These are phyloP conservation scores for Syzygium malaccense DNA, from an alignment of 441 rosid species.

Conservation along the genomic window DNA sequence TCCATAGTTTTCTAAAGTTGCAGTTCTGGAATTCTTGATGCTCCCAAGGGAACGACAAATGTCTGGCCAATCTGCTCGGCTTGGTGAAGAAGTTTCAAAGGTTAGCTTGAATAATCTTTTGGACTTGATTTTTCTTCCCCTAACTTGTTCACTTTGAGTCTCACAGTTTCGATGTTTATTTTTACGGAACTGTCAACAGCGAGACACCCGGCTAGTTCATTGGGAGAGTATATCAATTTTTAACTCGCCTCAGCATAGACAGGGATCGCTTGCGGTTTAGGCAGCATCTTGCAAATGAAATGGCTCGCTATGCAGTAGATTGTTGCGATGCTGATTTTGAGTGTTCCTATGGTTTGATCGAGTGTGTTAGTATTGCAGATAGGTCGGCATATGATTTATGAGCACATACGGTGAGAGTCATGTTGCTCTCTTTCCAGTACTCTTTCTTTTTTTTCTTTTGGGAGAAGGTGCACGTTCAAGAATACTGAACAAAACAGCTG, in stretches of 20 bases:
- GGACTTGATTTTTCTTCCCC: neutral
- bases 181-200: conserved; percentile 62
- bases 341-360: conserved; percentile 72
- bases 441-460: neutral
- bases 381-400: conserved; percentile 69
- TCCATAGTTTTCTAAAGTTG: conserved; percentile 48
- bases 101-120: conserved; percentile 14
- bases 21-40: conserved; percentile 52
- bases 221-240: conserved; percentile 68
- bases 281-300: conserved; percentile 74
- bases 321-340: conserved; percentile 90
- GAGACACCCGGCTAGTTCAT: conserved; percentile 74
- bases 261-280: conserved; percentile 48
- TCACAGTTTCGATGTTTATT: neutral
- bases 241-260: conserved; percentile 53
- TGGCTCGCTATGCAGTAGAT: conserved; percentile 81
- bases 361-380: conserved; percentile 81
- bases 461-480: neutral
- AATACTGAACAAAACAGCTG: neutral
- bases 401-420: conserved; percentile 50
- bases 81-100: conserved; percentile 60
- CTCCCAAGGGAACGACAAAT: conserved; percentile 67
- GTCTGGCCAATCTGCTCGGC: conserved; percentile 54
- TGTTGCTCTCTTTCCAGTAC: neutral
- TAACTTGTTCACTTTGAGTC: neutral